Base-by-base conservation (phyloP, 2,329 filamentous ascomycete species). In the Talaromyces sp. region DNA sequence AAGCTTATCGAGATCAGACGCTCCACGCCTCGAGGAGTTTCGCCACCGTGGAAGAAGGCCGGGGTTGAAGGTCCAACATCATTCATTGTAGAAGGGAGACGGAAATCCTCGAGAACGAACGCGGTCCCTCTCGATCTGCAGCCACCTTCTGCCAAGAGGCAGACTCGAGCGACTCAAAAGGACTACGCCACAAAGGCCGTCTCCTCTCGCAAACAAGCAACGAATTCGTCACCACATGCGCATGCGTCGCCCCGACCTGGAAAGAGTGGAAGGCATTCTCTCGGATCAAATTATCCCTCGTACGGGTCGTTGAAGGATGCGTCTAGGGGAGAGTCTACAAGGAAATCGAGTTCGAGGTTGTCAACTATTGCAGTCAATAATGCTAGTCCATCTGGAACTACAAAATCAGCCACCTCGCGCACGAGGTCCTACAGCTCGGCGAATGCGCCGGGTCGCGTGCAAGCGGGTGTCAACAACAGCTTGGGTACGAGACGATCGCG, bases 41-140 rank as follows among this genome's bases (percentile, higher is more conserved):
- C 93, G 64, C 94, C 94, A 65, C 94, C 94, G 24, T 99, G 94
- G 94, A 97, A 94, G 79, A 90, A 86, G 69, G 84, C 90, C 64
- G 84, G 84, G 61, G 91, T 89, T 46, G 90, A 96, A 29, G 94
- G 94, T 0, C 94, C 94, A 24, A 94, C 93, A 3, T 89, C 90
- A 0, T 92, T 95, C 72, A 84, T 89, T 52, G 80, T 83, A 62
- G 80, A 85, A 71, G 85, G 85, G 43, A 80, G 80, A 65, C 79
- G 85, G 62, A 85, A 84, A 72, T 88, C 85, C 51, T 82, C 84
- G 54, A 78, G 85, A 66, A 82, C 83, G 57, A 77, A 77, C 64
- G 63, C 65, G 58, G 69, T 83, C 21, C 80, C 82, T 14, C 64
- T 78, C 56, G 80, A 81, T 51, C 66, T 78, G 54, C 78, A 79